Evolutionary conservation across 163 green algal species (phyloP), one percentile per base, ranked within the genome.

Genomic region (Scenedesmus sp.): DNA sequence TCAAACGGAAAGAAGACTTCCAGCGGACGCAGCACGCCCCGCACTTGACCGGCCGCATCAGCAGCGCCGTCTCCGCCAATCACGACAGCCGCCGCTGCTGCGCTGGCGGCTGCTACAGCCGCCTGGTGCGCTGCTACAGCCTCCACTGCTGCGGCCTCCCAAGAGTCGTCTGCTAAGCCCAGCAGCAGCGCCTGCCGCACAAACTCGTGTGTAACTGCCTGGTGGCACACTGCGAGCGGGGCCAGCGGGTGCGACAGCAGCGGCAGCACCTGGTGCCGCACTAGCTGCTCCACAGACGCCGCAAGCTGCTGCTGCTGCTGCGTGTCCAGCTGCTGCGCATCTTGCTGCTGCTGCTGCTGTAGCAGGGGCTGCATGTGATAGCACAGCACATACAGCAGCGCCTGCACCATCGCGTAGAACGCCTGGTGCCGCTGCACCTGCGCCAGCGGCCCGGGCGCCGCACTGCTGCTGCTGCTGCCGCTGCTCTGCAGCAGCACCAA

Each of bases 1-100:
- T 99, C 98, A 89, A 99, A 99, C 4, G 98, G 98, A 90, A 99
- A 99, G 91, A 99, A 99, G 93, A 98, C 97, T 93, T 99, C 97
- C 87, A 98, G 94, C 3, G 96, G 94, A 34, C 97, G 93, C 34
- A 87, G 55, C 57, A 79, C 87, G 34, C 60, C 59, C 55, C 79
- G 55, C 56, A 74, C 34, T 20, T n/a, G 26, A 7, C n/a, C 52
- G 56, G 8, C 16, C 57, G 83, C 55, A 26, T 67, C 23, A 20
- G 4, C 54, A 1, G 46, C 56, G 8, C 52, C 6, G 9, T 64
- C 81, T 8, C 57, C 88, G 16, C 88, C 79, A 23, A 88, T n/a
- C 20, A 88, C 54, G 18, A 88, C 79, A 34, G 89, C 89, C 8
- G 89, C 76, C 55, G 89, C 66, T 26, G 89, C 82, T 59, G 89